Evolutionary conservation across 2,329 filamentous ascomycete genomes (phyloP).

Genomic region (Neopestalotiopsis sp.): DNA sequence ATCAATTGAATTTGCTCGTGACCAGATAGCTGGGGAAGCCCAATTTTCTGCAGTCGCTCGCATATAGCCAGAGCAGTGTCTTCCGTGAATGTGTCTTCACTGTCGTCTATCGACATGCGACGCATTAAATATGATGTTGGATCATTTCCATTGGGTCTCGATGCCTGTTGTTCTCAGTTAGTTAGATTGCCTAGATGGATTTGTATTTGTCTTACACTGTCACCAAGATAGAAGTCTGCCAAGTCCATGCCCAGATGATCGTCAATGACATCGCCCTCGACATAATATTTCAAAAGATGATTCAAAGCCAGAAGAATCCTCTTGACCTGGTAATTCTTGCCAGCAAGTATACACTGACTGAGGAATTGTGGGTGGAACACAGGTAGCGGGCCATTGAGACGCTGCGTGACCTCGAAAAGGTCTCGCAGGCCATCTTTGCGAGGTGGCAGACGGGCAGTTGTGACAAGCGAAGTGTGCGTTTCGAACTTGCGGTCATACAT

Average conservation of each 20-base stretch:
- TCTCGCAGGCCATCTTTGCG: constrained; percentile 63
- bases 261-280: constrained; percentile 81
- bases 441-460: constrained; percentile 54
- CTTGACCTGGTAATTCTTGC: constrained; percentile 76
- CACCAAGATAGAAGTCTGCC: constrained; percentile 60
- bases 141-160: constrained; percentile 30
- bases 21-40: constrained; percentile 80
- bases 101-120: constrained; percentile 49
- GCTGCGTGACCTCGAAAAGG: constrained; percentile 81
- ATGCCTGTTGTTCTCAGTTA: constrained; percentile 12
- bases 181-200: background rate
- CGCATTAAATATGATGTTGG: constrained; percentile 46
- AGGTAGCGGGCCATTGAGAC: constrained; percentile 85
- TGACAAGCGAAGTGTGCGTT: constrained; percentile 63
- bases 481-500: constrained; percentile 80
- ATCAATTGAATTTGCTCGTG: constrained; percentile 86
- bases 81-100: constrained; percentile 73
- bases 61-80: constrained; percentile 72
- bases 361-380: constrained; percentile 93
- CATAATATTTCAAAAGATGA: constrained; percentile 80
- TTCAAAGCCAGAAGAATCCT: constrained; percentile 75
- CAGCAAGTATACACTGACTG: constrained; percentile 83
- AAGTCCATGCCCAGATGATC: constrained; percentile 72
- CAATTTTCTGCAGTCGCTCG: constrained; percentile 75
- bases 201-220: constrained; percentile 35